Base-by-base conservation (phyloP, 1,284 basidiomycete species). In the Crepidotus sp. region DNA sequence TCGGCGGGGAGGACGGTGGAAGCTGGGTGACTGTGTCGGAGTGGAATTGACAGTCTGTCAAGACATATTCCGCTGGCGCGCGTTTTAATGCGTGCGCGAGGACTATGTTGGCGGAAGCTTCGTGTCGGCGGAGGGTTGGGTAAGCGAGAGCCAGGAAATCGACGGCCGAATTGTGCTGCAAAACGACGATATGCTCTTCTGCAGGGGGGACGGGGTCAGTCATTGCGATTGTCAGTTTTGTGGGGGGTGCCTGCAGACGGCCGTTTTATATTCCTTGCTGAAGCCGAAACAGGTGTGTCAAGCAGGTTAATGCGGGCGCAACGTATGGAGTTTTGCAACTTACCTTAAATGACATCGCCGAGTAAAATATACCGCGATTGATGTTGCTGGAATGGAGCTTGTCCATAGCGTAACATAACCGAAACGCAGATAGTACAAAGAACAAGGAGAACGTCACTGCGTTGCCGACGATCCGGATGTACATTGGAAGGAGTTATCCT, bases 71-170 rank as follows among this genome's bases (percentile, higher is more conserved):
- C 25, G 58, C 58, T 31, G 57, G 60, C 45, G 69, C 57, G 35
- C 63, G 60, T 53, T 70, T 70, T 42, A 74, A 62, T 2, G 74
- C 73, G 46, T 71, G 70, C 1, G 70, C 71, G 10, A 75, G 59
- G 39, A 77, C 65, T 48, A 76, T 74, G 49, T 75, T 75, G 11
- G 73, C 61, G 2, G 73, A 72, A 25, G 61, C 61, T 50, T 76
- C 73, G 39, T 71, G 59, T 30, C 58, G 58, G 26, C 57, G 59
- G 24, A 76, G 63, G 13, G 65, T 66, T 19, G 69, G 65, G 48
- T 69, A 67, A 18, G 68, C 57, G 24, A 59, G 61, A 9, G 64
- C 56, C 21, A 76, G 63, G 48, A 74, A 73, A 36, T 68, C 61
- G 35, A 55, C 58, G 17, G 71, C 65, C 41, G 63, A 60, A 42